Evolutionary conservation across 2,329 filamentous ascomycete genomes (phyloP).

Genomic region (Ustulina deusta): DNA sequence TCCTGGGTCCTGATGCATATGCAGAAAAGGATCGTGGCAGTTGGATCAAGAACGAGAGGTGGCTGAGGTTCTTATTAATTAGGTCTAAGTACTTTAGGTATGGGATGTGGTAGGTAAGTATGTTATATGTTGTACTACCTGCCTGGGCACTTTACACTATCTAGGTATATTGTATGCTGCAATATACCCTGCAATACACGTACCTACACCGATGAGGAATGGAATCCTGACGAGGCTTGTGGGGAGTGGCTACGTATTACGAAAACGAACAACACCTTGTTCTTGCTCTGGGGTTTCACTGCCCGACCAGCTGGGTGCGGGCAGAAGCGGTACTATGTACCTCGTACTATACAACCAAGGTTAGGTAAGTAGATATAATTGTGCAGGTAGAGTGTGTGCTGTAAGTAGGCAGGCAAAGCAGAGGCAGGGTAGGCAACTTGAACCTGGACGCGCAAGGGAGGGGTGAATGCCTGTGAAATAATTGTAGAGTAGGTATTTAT

Average conservation of each 20-base stretch:
- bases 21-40: conserved; percentile 25
- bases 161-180: background rate
- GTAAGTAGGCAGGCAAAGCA: background rate
- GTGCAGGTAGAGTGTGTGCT: background rate
- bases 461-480: background rate
- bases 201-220: conserved; percentile 10
- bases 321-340: background rate
- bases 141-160: too few relatives aligned
- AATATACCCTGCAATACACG: background rate
- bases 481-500: background rate
- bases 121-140: background rate
- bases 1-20: conserved; percentile 28
- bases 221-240: conserved; percentile 11
- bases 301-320: conserved; percentile 14
- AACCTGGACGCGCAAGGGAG: background rate
- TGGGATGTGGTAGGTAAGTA: background rate
- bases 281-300: conserved; percentile 1
- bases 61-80: conserved; percentile 4
- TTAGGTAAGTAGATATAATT: background rate
- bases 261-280: conserved; percentile 3
- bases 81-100: background rate
- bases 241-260: conserved; percentile 9
- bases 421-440: background rate
- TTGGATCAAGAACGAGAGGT: conserved; percentile 10
- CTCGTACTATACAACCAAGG: background rate